These are phyloP conservation scores for Avena eriantha DNA, from an alignment of 176 grass and related monocot species.

Conservation along the genomic window DNA sequence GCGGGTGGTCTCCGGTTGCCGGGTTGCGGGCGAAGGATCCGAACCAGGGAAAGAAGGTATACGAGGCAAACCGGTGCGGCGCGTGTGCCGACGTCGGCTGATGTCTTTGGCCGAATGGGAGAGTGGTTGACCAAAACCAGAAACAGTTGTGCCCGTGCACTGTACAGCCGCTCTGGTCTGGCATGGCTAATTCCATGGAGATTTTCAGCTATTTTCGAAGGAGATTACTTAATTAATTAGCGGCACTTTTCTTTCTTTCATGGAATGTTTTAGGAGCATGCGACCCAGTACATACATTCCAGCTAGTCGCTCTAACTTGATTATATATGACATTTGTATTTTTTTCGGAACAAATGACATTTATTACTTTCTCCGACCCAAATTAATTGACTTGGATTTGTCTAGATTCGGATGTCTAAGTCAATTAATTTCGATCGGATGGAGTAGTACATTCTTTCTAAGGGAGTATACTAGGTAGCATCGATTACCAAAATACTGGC, in stretches of 20 bases:
- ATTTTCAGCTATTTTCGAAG: not conserved
- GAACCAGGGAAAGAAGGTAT: slow-evolving; percentile 26
- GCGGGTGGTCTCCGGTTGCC: not conserved
- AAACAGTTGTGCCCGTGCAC: not conserved
- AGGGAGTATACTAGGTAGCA: not conserved
- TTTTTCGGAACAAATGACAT: not conserved
- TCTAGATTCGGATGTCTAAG: too few relatives aligned
- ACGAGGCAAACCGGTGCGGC: slow-evolving; percentile 38
- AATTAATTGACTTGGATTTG: too few relatives aligned
- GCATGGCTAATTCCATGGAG: not conserved
- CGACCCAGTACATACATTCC: not conserved
- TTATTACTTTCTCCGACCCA: too few relatives aligned
- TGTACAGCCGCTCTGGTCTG: not conserved
- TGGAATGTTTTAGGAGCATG: not conserved
- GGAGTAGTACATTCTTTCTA: not conserved
- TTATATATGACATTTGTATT: not conserved
- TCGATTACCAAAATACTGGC: not conserved
- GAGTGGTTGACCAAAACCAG: slow-evolving; percentile 19
- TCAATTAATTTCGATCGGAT: not conserved
- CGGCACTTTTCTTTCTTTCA: too few relatives aligned
- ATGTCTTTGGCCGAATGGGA: not conserved
- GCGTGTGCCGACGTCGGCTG: slow-evolving; percentile 1
- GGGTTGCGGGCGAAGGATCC: not conserved
- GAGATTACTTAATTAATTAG: too few relatives aligned
- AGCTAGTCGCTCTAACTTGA: not conserved